These are phyloP conservation scores for Trichosporon coremiiforme DNA, from an alignment of 1,284 basidiomycete species.

Conservation along the genomic window DNA sequence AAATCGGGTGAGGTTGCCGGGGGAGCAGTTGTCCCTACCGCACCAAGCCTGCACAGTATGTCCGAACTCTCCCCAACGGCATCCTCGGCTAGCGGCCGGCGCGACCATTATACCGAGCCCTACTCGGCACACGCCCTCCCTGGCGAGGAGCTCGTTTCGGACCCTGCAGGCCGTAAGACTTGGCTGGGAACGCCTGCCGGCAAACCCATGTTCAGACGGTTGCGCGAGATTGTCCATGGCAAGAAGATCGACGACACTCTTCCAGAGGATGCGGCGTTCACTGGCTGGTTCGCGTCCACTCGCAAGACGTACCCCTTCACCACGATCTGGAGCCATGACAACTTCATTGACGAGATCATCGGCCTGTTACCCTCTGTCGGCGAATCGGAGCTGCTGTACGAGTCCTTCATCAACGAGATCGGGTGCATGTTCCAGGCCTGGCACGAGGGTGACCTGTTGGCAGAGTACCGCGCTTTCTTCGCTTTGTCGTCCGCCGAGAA, in stretches of 20 bases:
- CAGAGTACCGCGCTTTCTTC: conserved; percentile 52
- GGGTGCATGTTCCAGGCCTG: conserved; percentile 51
- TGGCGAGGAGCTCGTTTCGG: conserved; percentile 50
- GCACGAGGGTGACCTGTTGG: conserved; percentile 48
- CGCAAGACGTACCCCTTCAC: conserved; percentile 57
- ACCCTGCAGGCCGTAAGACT: conserved; percentile 43
- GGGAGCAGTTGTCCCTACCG: conserved; percentile 34
- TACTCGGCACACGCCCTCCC: conserved; percentile 46
- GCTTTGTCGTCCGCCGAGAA: conserved; percentile 44
- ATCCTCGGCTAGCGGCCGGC: conserved; percentile 17
- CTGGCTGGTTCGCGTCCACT: conserved; percentile 52
- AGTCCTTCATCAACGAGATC: conserved; percentile 49
- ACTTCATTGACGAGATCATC: conserved; percentile 54
- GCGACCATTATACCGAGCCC: conserved; percentile 38
- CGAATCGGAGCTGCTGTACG: conserved; percentile 50
- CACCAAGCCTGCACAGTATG: conserved; percentile 8
- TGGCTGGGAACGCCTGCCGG: conserved; percentile 51
- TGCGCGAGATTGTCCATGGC: conserved; percentile 30
- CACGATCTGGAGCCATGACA: conserved; percentile 57
- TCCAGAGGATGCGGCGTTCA: conserved; percentile 52
- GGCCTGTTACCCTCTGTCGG: conserved; percentile 48
- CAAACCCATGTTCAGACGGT: conserved; percentile 46
- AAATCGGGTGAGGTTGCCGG: conserved; percentile 51
- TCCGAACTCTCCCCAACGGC: conserved; percentile 25
- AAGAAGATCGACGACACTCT: conserved; percentile 39